Evolutionary conservation across 768 basidiomycete genomes (phyloP).

Genomic region (Phylloporus sp.): DNA sequence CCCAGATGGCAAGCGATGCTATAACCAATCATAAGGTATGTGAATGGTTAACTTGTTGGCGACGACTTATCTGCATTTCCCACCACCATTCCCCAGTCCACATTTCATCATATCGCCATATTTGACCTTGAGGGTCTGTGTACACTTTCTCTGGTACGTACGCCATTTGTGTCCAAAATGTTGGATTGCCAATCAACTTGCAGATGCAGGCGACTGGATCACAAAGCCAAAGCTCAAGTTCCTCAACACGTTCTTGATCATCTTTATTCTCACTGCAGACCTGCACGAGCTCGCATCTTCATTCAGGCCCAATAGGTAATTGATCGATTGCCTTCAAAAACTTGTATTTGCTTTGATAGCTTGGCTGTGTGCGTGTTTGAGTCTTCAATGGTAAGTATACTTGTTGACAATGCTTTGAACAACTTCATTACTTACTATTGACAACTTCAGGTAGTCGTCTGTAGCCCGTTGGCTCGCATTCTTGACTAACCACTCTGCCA

Average conservation of each 20-base stretch:
- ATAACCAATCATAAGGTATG: background rate
- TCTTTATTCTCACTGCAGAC: background rate
- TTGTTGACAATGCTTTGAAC: too few species aligned
- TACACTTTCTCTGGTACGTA: slow-evolving; percentile 6
- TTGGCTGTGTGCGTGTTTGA: background rate
- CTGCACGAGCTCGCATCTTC: background rate
- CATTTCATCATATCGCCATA: slow-evolving; percentile 1
- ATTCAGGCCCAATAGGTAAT: background rate
- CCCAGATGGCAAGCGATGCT: background rate
- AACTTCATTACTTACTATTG: background rate
- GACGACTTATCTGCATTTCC: background rate
- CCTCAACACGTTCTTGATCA: slow-evolving; percentile 9
- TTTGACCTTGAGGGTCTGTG: background rate
- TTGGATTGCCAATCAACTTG: slow-evolving; percentile 29
- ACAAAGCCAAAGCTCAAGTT: slow-evolving; percentile 29
- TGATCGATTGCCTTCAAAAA: background rate
- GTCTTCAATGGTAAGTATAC: too few species aligned
- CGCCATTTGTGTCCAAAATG: background rate
- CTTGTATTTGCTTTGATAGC: background rate
- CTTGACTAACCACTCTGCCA: background rate
- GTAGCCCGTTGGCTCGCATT: background rate
- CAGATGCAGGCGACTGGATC: slow-evolving; percentile 32
- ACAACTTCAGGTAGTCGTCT: background rate
- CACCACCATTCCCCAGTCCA: slow-evolving; percentile 14
- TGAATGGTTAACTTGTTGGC: background rate